phyloP scores from a whole-genome alignment of 2,329 filamentous ascomycete genomes.

The Fusarium torreyae region DNA sequence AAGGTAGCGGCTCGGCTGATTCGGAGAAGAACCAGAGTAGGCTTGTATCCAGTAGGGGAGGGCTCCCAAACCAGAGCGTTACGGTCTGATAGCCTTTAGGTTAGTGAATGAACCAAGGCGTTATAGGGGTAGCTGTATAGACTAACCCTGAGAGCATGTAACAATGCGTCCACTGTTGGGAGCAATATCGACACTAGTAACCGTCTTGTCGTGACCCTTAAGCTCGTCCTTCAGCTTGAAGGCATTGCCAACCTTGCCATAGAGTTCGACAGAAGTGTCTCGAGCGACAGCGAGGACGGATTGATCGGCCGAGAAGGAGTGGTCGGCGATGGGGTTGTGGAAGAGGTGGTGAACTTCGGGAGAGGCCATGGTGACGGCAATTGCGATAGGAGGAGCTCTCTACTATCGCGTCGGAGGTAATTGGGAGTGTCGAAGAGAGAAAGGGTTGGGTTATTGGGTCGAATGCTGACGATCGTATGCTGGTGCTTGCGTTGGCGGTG shows the following conservation, averaged over 20 bases:
- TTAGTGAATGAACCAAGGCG: conserved; percentile 19
- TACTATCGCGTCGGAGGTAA: conserved; percentile 77
- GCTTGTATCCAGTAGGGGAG: conserved; percentile 93
- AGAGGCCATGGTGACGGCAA: conserved; percentile 75
- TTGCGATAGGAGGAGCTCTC: conserved; percentile 80
- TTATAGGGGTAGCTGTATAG: conserved; percentile 1
- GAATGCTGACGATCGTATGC: conserved; percentile 40
- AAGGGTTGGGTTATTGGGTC: conserved; percentile 19
- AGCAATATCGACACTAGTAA: conserved; percentile 96
- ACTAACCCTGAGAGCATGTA: conserved; percentile 91
- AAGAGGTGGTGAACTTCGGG: conserved; percentile 98
- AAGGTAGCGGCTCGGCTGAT: conserved; percentile 98
- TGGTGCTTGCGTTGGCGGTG: conserved; percentile 35
- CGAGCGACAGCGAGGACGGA: conserved; percentile 90
- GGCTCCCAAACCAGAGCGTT: conserved; percentile 99
- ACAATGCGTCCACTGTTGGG: conserved; percentile 93
- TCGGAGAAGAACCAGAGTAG: conserved; percentile 94
- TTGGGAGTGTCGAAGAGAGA: conserved; percentile 38
- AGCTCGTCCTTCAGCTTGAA: conserved; percentile 93
- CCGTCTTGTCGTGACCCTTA: conserved; percentile 96
- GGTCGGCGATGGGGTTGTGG: conserved; percentile 95
- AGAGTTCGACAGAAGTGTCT: conserved; percentile 92
- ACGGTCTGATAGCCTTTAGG: conserved; percentile 73
- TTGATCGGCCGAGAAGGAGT: conserved; percentile 96
- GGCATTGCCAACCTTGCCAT: conserved; percentile 78